These are phyloP conservation scores for Cryptosporidium ryanae DNA, from an alignment of 169 alveolate genomes.

Conservation along the genomic window DNA sequence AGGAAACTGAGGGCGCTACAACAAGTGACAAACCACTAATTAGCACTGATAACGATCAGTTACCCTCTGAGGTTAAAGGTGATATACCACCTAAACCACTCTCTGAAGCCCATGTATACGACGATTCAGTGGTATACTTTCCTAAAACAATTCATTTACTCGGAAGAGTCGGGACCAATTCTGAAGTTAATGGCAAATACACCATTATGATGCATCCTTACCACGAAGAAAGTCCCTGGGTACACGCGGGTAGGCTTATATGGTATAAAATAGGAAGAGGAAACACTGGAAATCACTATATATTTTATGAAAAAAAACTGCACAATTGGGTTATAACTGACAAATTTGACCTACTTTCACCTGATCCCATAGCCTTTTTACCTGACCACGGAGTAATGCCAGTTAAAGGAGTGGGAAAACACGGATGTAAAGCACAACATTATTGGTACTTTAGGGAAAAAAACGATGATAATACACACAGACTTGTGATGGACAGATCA, in stretches of 20 bases:
- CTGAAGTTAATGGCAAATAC: conserved; percentile 53
- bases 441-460: conserved; percentile 68
- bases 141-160: conserved; percentile 58
- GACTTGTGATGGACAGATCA: conserved; percentile 69
- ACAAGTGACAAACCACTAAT: conserved; percentile 6
- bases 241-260: conserved; percentile 65
- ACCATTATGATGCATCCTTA: conserved; percentile 74
- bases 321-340: conserved; percentile 72
- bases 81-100: conserved; percentile 51
- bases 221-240: conserved; percentile 75
- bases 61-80: conserved; percentile 58
- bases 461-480: conserved; percentile 21
- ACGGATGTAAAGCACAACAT: conserved; percentile 72
- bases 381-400: conserved; percentile 76
- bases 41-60: conserved; percentile 8
- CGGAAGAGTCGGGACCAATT: conserved; percentile 58
- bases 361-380: conserved; percentile 65
- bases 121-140: conserved; percentile 38
- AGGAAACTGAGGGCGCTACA: neutral
- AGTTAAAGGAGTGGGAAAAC: conserved; percentile 71
- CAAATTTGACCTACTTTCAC: conserved; percentile 47
- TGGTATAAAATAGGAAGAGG: conserved; percentile 62
- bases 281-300: conserved; percentile 15
- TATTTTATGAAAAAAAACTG: conserved; percentile 57
- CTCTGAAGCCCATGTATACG: conserved; percentile 21